Conservation (phyloP, 176 grass and related monocot species). For the Musa beccarii region DNA sequence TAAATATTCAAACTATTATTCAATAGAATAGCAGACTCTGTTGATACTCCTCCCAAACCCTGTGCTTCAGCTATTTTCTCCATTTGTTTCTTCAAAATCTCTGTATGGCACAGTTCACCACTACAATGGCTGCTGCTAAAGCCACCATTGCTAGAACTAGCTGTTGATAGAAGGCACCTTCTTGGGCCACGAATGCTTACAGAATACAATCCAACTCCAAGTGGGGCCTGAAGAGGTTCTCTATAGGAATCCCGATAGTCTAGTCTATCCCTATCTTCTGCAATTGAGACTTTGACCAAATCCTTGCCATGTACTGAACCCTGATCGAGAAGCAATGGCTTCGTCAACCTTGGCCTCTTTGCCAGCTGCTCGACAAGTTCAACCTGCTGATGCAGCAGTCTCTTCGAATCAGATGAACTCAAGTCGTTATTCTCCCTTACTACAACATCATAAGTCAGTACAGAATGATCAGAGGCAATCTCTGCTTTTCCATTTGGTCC, state of each 20-base stretch:
- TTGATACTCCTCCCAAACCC: not conserved
- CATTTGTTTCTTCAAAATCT: not conserved
- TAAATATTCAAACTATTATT: constrained; percentile 14
- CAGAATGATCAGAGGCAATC: constrained; percentile 22
- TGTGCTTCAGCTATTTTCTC: constrained; percentile 1
- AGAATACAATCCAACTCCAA: constrained; percentile 14
- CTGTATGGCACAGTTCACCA: constrained; percentile 11
- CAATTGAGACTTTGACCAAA: not conserved
- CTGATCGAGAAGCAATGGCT: not conserved
- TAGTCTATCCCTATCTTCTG: not conserved
- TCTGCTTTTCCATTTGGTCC: constrained; percentile 30
- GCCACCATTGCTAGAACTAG: constrained; percentile 17
- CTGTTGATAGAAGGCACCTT: not conserved
- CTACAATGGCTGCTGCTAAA: constrained; percentile 6
- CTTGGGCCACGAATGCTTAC: constrained; percentile 5
- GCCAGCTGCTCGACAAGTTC: not conserved
- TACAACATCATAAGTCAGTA: constrained; percentile 16
- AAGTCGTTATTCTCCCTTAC: constrained; percentile 34
- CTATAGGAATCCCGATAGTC: not conserved
- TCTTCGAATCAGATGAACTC: not conserved
- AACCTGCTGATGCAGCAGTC: constrained; percentile 7
- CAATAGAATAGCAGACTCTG: constrained; percentile 9
- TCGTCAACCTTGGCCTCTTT: not conserved
- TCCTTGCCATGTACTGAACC: not conserved
- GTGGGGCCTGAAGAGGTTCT: constrained; percentile 1